These are phyloP conservation scores for Serendipita indica DNA, from an alignment of 768 basidiomycete genomes.

Conservation along the genomic window DNA sequence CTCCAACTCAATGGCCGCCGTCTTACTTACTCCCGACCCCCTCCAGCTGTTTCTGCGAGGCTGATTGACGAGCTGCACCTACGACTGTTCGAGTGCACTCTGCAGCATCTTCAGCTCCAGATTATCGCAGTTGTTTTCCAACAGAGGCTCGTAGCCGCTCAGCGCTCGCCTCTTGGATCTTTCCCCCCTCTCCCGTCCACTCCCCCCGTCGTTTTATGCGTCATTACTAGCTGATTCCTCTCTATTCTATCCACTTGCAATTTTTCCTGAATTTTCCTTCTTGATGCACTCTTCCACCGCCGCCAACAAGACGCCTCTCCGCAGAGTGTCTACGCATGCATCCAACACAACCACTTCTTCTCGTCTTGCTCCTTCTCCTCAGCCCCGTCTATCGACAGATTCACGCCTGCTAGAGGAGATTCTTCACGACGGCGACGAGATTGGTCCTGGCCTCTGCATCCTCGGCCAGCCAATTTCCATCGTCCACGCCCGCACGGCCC, in stretches of 20 bases:
- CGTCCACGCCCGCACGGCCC: neutral
- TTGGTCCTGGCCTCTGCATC: slow-evolving; percentile 2
- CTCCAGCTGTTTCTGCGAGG: neutral
- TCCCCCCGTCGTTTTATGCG: neutral
- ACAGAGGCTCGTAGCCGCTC: slow-evolving; percentile 2
- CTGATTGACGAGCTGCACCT: neutral
- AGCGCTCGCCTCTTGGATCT: neutral
- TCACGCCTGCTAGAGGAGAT: slow-evolving; percentile 3
- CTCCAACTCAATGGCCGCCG: too few species aligned
- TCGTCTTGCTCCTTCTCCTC: neutral
- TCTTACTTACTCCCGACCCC: too few species aligned
- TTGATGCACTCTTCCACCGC: neutral
- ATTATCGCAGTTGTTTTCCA: neutral
- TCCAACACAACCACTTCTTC: neutral
- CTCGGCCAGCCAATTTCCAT: neutral
- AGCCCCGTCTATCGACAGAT: neutral
- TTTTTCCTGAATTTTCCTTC: neutral
- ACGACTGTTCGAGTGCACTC: slow-evolving; percentile 1
- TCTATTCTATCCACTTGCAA: neutral
- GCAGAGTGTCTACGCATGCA: neutral
- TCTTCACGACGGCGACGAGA: slow-evolving; percentile 4
- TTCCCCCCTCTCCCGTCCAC: neutral
- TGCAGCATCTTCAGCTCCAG: neutral
- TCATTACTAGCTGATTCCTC: neutral
- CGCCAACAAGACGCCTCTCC: neutral